Conservation (phyloP, 768 basidiomycete genomes). For the Rhizopogon salebrosus region DNA sequence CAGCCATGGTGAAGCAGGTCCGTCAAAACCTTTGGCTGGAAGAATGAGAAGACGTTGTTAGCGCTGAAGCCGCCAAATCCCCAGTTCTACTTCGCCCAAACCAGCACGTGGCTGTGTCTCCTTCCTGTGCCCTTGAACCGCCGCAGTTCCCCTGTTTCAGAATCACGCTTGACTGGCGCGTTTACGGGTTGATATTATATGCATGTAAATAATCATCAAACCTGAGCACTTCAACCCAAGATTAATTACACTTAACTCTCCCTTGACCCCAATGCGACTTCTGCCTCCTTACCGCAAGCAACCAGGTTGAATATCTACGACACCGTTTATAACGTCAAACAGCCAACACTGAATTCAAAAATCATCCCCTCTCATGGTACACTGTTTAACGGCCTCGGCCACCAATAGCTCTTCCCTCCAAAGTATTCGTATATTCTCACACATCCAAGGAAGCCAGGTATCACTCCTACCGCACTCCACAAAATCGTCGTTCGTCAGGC, state of each 20-base stretch:
- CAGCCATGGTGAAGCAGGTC: slow-evolving; percentile 46
- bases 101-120: slow-evolving; percentile 15
- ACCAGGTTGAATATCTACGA: too few species aligned
- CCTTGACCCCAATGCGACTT: too few species aligned
- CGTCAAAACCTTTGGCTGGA: slow-evolving; percentile 10
- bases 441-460: slow-evolving; percentile 30
- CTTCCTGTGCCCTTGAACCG: too few species aligned
- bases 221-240: too few species aligned
- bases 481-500: neutral
- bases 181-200: too few species aligned
- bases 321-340: neutral
- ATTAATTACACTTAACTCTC: too few species aligned
- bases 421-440: slow-evolving; percentile 38
- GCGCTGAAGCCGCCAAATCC: neutral
- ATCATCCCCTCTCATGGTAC: slow-evolving; percentile 41
- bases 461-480: neutral
- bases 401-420: slow-evolving; percentile 62
- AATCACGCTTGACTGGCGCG: too few species aligned
- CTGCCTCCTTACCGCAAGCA: too few species aligned
- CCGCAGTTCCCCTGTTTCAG: too few species aligned
- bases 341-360: slow-evolving; percentile 30
- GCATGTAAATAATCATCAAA: too few species aligned
- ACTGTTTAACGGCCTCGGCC: slow-evolving; percentile 39
- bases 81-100: neutral
- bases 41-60: slow-evolving; percentile 8